Evolutionary conservation across 73 alveolate genomes (phyloP), one percentile per base, ranked within the genome.

Genomic region (Stentor roeselii): DNA sequence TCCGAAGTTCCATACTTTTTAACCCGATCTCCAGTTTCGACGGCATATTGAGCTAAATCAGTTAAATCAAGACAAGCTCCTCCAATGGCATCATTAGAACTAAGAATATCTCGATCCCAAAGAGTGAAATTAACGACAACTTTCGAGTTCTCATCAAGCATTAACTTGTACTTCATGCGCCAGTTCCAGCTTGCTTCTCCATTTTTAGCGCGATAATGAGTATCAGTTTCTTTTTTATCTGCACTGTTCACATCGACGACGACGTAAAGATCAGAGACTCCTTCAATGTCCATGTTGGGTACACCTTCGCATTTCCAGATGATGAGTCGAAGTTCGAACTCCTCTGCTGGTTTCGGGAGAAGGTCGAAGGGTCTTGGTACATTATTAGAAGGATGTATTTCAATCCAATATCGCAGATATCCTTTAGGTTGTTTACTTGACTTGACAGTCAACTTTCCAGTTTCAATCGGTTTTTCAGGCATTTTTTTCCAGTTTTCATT

Each of bases 391-490:
- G 78, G 84, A 2, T 39, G 74, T n/a, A 76, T 76, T 39, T 76
- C 84, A 21, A 76, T 37, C 75, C 60, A 76, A 21, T 36, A 14
- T 76, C 84, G 32, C 0, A 76, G n/a, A 76, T 15, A 39, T 0
- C 84, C 84, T 76, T 37, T n/a, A 34, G 76, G 78, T 76, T 76
- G 89, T 3, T 91, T 41, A 36, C 93, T 82, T 75, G 95, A 89
- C 40, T 96, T 95, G 83, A 92, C 97, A 40, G 59, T 84, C 60
- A 95, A 83, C 59, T 84, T 83, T 82, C 98, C 60, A 41, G 27
- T 78, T 83, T 95, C 99, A 60, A 95, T 92, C 39, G 99, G 99
- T 80, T 95, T 95, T 84, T 93, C 83, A 80, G 92, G 89, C 60
- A 94, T 40, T 59, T 87, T 41, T 80, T 93, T 90, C 99, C 99